Conservation (phyloP, 208 protist species). For the Crithidia acanthocephali region DNA sequence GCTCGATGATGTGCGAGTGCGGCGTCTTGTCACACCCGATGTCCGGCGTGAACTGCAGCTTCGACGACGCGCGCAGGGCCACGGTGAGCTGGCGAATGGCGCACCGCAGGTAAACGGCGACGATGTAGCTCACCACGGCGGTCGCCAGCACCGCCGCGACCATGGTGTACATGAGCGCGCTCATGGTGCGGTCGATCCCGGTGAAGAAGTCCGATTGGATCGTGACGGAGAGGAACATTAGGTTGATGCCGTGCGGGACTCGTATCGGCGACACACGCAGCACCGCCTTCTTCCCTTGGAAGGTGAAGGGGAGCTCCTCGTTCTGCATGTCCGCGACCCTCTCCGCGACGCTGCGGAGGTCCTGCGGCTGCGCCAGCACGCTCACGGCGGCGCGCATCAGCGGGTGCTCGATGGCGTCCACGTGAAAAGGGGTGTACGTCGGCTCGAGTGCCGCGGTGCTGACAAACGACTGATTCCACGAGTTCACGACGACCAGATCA, state of each 20-base stretch:
- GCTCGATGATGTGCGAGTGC: slow-evolving; percentile 20
- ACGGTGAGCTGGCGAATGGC: slow-evolving; percentile 20
- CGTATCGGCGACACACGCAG: slow-evolving; percentile 21
- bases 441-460: too few relatives aligned
- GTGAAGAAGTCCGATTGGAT: slow-evolving; percentile 27
- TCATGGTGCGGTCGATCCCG: slow-evolving; percentile 14
- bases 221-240: slow-evolving; percentile 32
- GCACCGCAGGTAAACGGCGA: slow-evolving; percentile 19
- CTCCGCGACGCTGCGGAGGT: neutral
- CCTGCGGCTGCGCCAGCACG: neutral
- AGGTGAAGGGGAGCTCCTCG: neutral
- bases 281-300: slow-evolving; percentile 12
- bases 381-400: slow-evolving; percentile 19
- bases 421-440: neutral
- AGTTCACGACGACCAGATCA: slow-evolving; percentile 40
- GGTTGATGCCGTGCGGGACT: neutral
- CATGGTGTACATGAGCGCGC: slow-evolving; percentile 16
- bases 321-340: neutral
- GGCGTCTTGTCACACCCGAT: neutral
- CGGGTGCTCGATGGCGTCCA: slow-evolving; percentile 12
- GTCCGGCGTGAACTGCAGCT: slow-evolving; percentile 26
- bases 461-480: slow-evolving; percentile 41
- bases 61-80: slow-evolving; percentile 20
- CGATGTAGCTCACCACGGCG: slow-evolving; percentile 9
- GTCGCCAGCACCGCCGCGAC: slow-evolving; percentile 7